Conservation (phyloP, 345 rosid species). For the Salix purpurea region DNA sequence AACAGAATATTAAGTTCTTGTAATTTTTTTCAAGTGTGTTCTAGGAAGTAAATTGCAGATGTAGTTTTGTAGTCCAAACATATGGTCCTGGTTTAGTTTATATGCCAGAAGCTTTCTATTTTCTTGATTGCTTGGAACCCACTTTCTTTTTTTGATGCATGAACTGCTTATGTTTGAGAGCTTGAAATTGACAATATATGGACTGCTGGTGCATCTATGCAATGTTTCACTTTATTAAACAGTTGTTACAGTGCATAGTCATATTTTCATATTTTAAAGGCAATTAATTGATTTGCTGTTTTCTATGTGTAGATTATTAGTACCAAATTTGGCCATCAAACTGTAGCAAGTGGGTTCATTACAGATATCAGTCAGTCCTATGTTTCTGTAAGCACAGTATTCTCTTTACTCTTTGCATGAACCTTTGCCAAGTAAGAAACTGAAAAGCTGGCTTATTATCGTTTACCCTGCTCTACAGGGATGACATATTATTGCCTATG, state of each 20-base stretch:
- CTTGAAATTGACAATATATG: neutral
- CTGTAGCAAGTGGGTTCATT: slow-evolving; percentile 69
- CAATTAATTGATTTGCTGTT: neutral
- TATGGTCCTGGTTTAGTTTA: neutral
- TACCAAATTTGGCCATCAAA: slow-evolving; percentile 49
- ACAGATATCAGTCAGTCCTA: slow-evolving; percentile 60
- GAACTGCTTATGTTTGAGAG: neutral
- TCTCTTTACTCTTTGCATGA: neutral
- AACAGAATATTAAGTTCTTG: neutral
- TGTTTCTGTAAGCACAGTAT: slow-evolving; percentile 63
- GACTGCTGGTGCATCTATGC: neutral
- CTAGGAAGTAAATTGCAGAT: neutral
- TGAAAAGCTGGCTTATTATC: slow-evolving; percentile 4
- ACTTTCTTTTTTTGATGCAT: neutral
- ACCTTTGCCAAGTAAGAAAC: neutral
- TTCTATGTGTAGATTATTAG: slow-evolving; percentile 55
- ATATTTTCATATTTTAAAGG: neutral
- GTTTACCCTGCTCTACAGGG: neutral
- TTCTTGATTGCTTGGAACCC: neutral
- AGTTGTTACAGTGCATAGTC: neutral
- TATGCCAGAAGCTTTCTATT: neutral
- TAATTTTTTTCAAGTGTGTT: neutral
- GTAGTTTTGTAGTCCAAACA: neutral
- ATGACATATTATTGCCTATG: neutral
- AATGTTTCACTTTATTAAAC: neutral